Conservation (phyloP, 352 stramenopile genomes). For the Phytophthora idaei region DNA sequence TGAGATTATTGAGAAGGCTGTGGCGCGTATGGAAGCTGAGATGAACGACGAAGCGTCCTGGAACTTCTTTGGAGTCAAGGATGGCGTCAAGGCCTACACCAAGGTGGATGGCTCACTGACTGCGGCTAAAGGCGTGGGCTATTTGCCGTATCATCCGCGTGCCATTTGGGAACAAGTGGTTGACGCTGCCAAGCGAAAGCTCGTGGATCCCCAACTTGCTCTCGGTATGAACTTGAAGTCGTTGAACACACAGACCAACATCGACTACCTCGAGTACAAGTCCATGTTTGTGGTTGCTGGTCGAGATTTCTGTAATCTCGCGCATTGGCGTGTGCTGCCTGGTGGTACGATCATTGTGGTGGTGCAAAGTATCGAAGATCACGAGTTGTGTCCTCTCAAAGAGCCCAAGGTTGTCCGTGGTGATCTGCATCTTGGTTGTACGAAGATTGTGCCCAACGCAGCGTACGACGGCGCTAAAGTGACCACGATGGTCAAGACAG, state of each 20-base stretch:
- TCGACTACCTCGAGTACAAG: constrained; percentile 85
- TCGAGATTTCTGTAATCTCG: constrained; percentile 74
- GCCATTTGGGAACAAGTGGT: constrained; percentile 61
- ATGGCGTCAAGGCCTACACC: constrained; percentile 71
- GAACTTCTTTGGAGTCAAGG: constrained; percentile 74
- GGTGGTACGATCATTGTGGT: constrained; percentile 75
- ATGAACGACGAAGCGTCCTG: constrained; percentile 62
- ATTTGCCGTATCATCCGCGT: constrained; percentile 56
- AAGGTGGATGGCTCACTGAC: constrained; percentile 74
- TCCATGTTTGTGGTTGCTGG: constrained; percentile 76
- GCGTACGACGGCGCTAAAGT: constrained; percentile 63
- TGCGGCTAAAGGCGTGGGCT: constrained; percentile 57
- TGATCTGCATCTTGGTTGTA: constrained; percentile 68
- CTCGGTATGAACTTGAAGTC: constrained; percentile 43
- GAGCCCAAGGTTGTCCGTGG: constrained; percentile 73
- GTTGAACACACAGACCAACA: constrained; percentile 63
- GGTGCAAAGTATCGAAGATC: constrained; percentile 68
- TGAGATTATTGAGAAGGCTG: constrained; percentile 61
- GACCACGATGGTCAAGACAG: constrained; percentile 73
- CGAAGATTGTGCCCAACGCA: constrained; percentile 69
- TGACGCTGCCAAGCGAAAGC: constrained; percentile 52
- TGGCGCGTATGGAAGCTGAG: constrained; percentile 61
- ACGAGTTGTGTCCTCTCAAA: constrained; percentile 58
- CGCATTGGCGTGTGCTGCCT: constrained; percentile 70
- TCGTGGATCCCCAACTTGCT: constrained; percentile 64